phyloP scores from a whole-genome alignment of 371 early-diverging fungal species.

The Rhizopus sp. region DNA sequence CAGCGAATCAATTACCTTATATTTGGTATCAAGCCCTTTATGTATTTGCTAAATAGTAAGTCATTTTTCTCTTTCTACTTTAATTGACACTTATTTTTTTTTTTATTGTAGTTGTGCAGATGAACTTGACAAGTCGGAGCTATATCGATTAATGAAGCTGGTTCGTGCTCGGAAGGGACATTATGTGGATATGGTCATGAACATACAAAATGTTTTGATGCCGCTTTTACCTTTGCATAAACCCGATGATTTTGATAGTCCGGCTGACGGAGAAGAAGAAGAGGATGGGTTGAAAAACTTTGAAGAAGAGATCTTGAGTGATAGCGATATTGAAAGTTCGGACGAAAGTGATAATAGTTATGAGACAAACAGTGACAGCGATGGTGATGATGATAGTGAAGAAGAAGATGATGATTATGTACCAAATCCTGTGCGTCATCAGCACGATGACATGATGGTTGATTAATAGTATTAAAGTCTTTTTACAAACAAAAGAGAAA shows the following conservation, averaged over 20 bases:
- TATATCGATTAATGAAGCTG: not conserved
- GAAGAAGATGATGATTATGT: no score
- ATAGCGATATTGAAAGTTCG: not conserved
- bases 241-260: conserved; percentile 1
- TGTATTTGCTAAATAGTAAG: conserved; percentile 81
- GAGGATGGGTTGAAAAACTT: conserved; percentile 1
- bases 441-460: no score
- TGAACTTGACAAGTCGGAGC: conserved; percentile 13
- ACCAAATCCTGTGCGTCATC: no score
- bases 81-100: not conserved
- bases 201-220: not conserved
- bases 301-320: conserved; percentile 2
- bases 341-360: conserved; percentile 1
- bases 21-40: conserved; percentile 95
- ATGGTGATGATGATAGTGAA: not conserved
- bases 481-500: no score
- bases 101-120: conserved; percentile 8
- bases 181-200: not conserved
- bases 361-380: not conserved
- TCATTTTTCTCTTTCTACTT: not conserved
- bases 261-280: not conserved
- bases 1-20: conserved; percentile 80
- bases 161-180: conserved; percentile 3
- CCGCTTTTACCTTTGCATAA: not conserved
- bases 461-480: no score